Evolutionary conservation across 2,329 filamentous ascomycete species (phyloP).

Genomic region (Cadophora luteo-olivacea): DNA sequence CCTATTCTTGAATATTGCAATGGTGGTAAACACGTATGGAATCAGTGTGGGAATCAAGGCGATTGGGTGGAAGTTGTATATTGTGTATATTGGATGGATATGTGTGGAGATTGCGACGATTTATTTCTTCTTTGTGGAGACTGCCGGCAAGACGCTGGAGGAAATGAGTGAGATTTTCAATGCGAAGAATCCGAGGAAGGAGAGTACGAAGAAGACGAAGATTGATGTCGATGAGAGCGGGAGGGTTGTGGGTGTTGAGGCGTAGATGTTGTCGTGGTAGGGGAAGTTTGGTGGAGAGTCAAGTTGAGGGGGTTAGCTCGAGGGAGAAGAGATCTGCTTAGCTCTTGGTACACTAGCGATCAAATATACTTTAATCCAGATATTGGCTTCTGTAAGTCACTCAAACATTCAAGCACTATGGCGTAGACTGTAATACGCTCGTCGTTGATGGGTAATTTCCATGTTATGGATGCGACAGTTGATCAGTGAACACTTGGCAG

Average conservation of each 20-base stretch:
- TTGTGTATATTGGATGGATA: constrained; percentile 39
- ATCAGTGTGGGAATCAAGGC: constrained; percentile 47
- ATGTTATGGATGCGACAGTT: too few relatives aligned
- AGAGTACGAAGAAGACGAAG: constrained; percentile 39
- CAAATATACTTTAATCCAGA: too few relatives aligned
- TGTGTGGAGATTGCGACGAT: constrained; percentile 37
- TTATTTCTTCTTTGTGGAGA: constrained; percentile 44
- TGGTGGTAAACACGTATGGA: constrained; percentile 49
- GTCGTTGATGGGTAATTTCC: too few relatives aligned
- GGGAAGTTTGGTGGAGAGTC: not conserved
- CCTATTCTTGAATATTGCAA: constrained; percentile 44
- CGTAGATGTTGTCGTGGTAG: not conserved
- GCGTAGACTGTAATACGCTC: too few relatives aligned
- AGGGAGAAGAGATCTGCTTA: too few relatives aligned
- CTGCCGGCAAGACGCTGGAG: constrained; percentile 38
- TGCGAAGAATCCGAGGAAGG: constrained; percentile 40
- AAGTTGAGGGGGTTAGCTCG: too few relatives aligned
- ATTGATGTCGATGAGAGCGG: constrained; percentile 35
- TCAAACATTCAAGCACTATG: too few relatives aligned
- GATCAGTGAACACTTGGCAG: too few relatives aligned
- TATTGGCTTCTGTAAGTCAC: too few relatives aligned
- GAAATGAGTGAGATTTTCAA: constrained; percentile 38
- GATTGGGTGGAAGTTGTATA: constrained; percentile 46
- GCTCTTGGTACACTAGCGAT: too few relatives aligned
- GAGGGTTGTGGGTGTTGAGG: constrained; percentile 36